Base-by-base conservation (phyloP, 2,329 filamentous ascomycete species). In the Ophiostoma populinum region DNA sequence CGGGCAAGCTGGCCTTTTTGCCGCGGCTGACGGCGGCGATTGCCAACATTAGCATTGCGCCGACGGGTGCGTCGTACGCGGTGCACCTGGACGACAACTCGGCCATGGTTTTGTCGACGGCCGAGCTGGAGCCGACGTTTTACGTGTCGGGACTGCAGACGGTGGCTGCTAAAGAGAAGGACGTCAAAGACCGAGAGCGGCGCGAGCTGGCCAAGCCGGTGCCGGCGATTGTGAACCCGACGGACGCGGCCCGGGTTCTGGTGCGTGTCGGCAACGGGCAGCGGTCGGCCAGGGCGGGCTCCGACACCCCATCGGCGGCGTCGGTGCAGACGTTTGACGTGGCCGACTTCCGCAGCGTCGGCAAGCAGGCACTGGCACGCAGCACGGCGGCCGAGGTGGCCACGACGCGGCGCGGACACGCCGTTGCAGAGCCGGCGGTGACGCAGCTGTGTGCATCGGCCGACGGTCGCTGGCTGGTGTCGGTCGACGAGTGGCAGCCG, bases 41-140 rank as follows among this genome's bases (percentile, higher is more conserved):
- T 24, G 79, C 90, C 51, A 83, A 80, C 46, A 69, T 98, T 28
- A 75, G 80, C 5, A 70, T 98, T 22, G 94, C 86, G 12, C 67
- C 77, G 1, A 64, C 62, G 13, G 87, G 90, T 6, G 70, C 81
- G 25, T 77, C 80, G 0, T 98, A 95, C 49, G 79, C 75, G 5
- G 54, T 95, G 17, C 80, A 85, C 45, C 64, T 95, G 34, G 81
- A 85, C 19, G 87, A 95, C 53, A 98, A 98, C 55, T 93, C 85
- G 2, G 65, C 78, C 36, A 87, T 95, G 67, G 65, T 94, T 6
- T 55, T 98, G 12, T 93, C 87, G 2, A 94, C 90, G 4, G 74
- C 82, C 10, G 86, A 95, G 53, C 65, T 95, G 52, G 75, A 79
- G 50, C 82, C 90, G 5, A 83, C 76, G 12, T 72, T 80, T 13